Percentiles rank a stretch among this genome's conserved stretches.
phyloP scores from a whole-genome alignment of 75 land plant genomes.

The Pinus albicaulis region DNA sequence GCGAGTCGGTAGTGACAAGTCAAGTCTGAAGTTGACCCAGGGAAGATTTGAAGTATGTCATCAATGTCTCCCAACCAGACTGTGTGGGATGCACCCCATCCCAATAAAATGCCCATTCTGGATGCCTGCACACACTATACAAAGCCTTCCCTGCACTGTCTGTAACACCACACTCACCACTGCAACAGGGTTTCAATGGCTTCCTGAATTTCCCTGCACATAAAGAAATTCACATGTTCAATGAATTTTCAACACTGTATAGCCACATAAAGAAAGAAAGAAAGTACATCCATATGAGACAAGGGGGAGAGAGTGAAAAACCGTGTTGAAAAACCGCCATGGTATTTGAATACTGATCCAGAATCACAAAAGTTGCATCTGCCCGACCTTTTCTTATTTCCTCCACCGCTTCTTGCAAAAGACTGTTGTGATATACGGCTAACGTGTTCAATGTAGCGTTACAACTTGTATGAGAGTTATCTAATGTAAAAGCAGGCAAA shows the following conservation, averaged over 20 bases:
- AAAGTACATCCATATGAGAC: too few relatives aligned
- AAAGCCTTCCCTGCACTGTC: conserved; percentile 15
- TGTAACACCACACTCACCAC: background rate
- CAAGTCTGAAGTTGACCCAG: background rate
- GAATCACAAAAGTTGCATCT: conserved; percentile 1
- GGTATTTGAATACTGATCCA: conserved; percentile 11
- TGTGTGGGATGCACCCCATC: conserved; percentile 51
- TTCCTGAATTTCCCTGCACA: conserved; percentile 8
- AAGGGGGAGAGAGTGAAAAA: too few relatives aligned
- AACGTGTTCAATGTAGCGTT: background rate
- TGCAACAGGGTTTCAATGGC: conserved; percentile 28
- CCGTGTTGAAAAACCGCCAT: background rate
- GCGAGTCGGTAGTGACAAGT: too few relatives aligned
- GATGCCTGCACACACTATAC: conserved; percentile 33
- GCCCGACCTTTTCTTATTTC: conserved; percentile 1
- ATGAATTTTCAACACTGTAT: too few relatives aligned
- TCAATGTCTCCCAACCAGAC: conserved; percentile 34
- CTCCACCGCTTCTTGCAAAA: conserved; percentile 3
- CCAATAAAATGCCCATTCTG: conserved; percentile 38
- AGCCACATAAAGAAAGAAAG: too few relatives aligned
- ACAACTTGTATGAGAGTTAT: conserved; percentile 9
- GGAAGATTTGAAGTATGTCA: background rate
- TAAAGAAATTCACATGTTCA: background rate
- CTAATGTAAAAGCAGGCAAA: conserved; percentile 19
- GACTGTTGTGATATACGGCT: conserved; percentile 14